phyloP scores from a whole-genome alignment of 805 yeast genomes.

The Pichia paraexigua region DNA sequence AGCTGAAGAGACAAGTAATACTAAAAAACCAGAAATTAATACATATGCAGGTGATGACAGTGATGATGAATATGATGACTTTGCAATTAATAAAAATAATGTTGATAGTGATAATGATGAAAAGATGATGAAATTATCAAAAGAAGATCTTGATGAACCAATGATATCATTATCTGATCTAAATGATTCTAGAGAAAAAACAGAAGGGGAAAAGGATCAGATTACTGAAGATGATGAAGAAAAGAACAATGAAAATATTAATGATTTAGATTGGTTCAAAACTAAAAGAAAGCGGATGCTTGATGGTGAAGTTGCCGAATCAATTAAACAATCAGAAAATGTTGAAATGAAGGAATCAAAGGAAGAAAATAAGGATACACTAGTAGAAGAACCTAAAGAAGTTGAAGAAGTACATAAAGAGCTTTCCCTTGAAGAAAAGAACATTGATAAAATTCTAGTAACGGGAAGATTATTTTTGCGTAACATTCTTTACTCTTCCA shows the following conservation, averaged over 20 bases:
- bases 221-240: slow-evolving; percentile 8
- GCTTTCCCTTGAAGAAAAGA: slow-evolving; percentile 37
- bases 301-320: slow-evolving; percentile 32
- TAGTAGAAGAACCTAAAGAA: not conserved
- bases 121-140: slow-evolving; percentile 33
- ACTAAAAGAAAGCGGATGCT: slow-evolving; percentile 64
- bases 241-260: slow-evolving; percentile 28
- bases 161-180: slow-evolving; percentile 26
- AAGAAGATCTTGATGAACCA: slow-evolving; percentile 49
- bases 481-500: slow-evolving; percentile 71
- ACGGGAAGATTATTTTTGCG: slow-evolving; percentile 85
- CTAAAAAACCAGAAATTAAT: slow-evolving; percentile 7
- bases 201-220: slow-evolving; percentile 1
- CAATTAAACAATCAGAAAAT: not conserved
- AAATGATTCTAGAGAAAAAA: not conserved
- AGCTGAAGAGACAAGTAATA: slow-evolving; percentile 23
- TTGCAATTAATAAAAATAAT: slow-evolving; percentile 11
- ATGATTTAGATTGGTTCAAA: slow-evolving; percentile 85
- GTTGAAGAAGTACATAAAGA: slow-evolving; percentile 9
- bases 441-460: slow-evolving; percentile 42
- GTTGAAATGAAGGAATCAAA: slow-evolving; percentile 3
- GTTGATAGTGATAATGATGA: slow-evolving; percentile 31
- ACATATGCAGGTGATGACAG: slow-evolving; percentile 32
- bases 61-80: slow-evolving; percentile 48
- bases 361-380: not conserved